Percentiles rank a stretch among this genome's conserved stretches.
Evolutionary conservation across 106 monocot genomes (phyloP).

Genomic region (Dendrobium officinale): DNA sequence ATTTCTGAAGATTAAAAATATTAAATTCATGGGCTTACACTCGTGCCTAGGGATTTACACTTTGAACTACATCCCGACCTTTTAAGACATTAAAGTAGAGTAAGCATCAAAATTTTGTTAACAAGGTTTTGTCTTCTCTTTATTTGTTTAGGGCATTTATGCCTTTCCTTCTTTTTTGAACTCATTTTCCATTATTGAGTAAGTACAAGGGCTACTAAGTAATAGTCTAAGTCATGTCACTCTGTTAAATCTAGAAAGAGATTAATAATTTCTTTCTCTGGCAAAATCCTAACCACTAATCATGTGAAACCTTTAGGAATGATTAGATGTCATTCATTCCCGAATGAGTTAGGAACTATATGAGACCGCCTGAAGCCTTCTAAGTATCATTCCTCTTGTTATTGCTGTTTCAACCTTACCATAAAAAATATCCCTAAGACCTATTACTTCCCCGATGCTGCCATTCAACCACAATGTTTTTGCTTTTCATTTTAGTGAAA

Average conservation of each 20-base stretch:
- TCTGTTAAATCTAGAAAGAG: background rate
- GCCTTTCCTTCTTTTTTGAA: background rate
- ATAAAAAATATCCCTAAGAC: background rate
- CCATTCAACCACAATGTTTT: background rate
- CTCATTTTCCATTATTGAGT: background rate
- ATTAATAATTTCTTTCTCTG: background rate
- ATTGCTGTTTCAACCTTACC: background rate
- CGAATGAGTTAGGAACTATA: background rate
- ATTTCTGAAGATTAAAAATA: background rate
- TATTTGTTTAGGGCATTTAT: background rate
- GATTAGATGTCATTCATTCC: background rate
- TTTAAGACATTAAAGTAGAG: background rate
- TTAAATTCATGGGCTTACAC: background rate
- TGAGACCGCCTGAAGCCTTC: background rate
- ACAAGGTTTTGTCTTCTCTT: background rate
- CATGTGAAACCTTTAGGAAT: background rate
- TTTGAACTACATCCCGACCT: background rate
- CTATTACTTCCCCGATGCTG: background rate
- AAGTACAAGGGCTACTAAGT: background rate
- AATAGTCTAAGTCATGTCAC: background rate
- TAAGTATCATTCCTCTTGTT: background rate
- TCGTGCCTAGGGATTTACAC: background rate
- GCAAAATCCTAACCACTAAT: background rate
- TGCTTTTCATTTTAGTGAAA: background rate
- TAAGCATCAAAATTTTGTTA: background rate